Conservation (phyloP, 495 filamentous ascomycete genomes). For the Thermothielavioides terrestris region DNA sequence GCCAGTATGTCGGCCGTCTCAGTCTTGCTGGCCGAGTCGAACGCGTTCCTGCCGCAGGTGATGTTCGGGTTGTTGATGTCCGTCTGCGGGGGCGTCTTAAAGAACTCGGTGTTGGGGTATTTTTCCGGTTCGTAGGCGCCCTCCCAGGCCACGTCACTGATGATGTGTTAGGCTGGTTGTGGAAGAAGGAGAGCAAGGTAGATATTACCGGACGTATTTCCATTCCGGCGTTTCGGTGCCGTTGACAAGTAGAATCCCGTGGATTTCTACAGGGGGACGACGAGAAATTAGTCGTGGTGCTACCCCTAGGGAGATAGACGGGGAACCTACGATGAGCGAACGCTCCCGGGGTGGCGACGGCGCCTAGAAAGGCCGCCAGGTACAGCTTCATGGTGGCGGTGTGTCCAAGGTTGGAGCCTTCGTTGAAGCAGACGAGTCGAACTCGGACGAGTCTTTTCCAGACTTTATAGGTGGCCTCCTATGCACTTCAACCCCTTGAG, state of each 20-base stretch:
- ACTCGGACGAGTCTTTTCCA: no score
- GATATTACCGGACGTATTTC: conserved; percentile 5
- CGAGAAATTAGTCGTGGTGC: neutral
- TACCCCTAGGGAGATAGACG: neutral
- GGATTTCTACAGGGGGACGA: neutral
- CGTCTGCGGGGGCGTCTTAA: neutral
- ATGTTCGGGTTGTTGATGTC: conserved; percentile 4
- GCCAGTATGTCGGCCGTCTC: conserved; percentile 16
- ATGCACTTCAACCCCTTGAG: no score
- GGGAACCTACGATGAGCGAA: neutral
- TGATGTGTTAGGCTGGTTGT: neutral
- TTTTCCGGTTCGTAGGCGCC: neutral
- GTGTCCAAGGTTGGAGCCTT: no score
- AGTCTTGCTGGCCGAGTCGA: conserved; percentile 7
- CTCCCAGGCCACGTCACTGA: neutral
- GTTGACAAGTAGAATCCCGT: neutral
- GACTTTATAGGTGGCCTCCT: no score
- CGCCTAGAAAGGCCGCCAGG: neutral
- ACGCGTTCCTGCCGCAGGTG: conserved; percentile 14
- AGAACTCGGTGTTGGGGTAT: neutral
- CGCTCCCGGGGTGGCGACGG: neutral
- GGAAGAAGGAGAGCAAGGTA: neutral
- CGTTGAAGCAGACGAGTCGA: no score
- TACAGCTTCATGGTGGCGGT: neutral
- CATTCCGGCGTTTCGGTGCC: neutral